phyloP scores from a whole-genome alignment of 2,329 filamentous ascomycete genomes.

The Dactylonectria macrodidyma region DNA sequence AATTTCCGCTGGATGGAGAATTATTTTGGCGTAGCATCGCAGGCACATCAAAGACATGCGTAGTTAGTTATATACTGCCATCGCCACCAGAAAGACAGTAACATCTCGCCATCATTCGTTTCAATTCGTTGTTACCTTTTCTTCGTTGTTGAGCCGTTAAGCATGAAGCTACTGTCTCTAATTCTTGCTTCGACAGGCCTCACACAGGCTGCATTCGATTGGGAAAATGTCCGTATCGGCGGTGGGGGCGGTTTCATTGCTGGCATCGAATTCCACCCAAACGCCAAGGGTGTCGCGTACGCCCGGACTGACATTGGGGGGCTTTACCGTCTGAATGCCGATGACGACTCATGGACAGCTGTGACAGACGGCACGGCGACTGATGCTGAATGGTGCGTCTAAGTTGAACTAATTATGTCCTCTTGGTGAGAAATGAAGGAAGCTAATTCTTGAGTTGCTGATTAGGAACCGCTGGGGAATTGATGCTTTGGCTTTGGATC shows the following conservation, averaged over 20 bases:
- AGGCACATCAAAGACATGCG: neutral
- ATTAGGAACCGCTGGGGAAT: constrained; percentile 69
- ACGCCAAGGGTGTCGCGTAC: constrained; percentile 36
- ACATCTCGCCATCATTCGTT: neutral
- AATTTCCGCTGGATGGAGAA: neutral
- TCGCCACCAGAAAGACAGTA: neutral
- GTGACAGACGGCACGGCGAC: constrained; percentile 34
- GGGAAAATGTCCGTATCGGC: constrained; percentile 39
- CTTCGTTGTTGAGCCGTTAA: neutral
- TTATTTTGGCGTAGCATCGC: neutral
- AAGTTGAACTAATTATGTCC: neutral
- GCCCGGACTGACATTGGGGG: constrained; percentile 40
- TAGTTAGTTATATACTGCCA: neutral
- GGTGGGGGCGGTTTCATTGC: constrained; percentile 36
- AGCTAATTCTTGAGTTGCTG: no score
- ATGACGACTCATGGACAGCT: constrained; percentile 40
- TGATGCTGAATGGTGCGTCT: constrained; percentile 28
- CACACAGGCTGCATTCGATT: constrained; percentile 6
- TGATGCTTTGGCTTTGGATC: constrained; percentile 70
- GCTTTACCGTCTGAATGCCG: constrained; percentile 36
- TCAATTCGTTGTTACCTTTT: neutral
- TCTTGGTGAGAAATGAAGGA: no score
- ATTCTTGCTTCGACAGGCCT: neutral
- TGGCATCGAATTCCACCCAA: constrained; percentile 41
- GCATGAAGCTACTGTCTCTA: neutral